Evolutionary conservation across 2,329 filamentous ascomycete genomes (phyloP).

Genomic region (Fusarium bactridioides): DNA sequence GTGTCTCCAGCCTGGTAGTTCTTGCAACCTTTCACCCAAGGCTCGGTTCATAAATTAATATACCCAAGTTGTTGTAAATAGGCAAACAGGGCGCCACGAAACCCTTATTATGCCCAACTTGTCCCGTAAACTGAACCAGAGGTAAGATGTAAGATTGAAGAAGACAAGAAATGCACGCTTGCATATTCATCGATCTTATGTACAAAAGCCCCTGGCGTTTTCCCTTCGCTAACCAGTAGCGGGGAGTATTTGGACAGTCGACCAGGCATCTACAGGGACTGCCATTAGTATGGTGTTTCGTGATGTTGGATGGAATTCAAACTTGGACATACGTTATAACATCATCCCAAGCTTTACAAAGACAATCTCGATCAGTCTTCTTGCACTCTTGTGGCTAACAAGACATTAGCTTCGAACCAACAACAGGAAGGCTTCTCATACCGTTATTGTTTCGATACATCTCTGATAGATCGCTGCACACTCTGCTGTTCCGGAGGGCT

Average conservation of each 20-base stretch:
- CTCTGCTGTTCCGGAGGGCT: neutral
- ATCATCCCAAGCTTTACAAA: conserved; percentile 6
- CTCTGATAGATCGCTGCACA: neutral
- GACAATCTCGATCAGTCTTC: neutral
- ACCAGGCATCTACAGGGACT: neutral
- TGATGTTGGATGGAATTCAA: accelerated
- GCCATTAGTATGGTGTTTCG: accelerated
- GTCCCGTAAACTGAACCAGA: no score
- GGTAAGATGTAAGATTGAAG: neutral
- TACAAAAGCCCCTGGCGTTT: conserved; percentile 3
- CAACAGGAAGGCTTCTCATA: neutral
- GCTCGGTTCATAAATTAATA: neutral
- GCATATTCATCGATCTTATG: neutral
- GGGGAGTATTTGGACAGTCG: neutral
- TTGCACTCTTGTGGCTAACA: neutral
- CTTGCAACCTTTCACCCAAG: neutral
- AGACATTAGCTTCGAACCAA: neutral
- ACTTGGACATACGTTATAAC: neutral
- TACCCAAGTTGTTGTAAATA: no score
- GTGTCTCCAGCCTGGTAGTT: accelerated
- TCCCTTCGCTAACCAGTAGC: conserved; percentile 12
- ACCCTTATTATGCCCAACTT: accelerated
- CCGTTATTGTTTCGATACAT: conserved; percentile 11
- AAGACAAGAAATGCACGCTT: neutral
- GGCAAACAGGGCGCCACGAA: no score